Evolutionary conservation across 345 rosid species (phyloP), one percentile per base, ranked within the genome.

Genomic region (Populus davidiana): DNA sequence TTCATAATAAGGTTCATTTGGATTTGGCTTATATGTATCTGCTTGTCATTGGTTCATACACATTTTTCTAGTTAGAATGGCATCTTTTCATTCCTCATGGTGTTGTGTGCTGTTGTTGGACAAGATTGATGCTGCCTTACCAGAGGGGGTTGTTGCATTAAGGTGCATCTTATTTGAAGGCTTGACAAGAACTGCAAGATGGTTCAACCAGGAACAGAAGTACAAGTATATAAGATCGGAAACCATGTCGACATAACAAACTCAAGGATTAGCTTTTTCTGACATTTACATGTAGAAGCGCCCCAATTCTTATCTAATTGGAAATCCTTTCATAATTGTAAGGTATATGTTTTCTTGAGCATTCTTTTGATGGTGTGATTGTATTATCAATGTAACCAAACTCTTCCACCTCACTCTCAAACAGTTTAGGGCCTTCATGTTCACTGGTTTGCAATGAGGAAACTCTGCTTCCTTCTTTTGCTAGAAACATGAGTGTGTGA

Each of bases 221-320:
- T 92, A 94, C 88, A 92, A 94, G 87, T 97, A 91, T 75, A 80
- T 94, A 36, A 85, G 83, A 84, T 72, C 86, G 80, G 93, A 90
- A 71, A 87, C 88, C 9, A 38, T 91, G 75, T 87, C 84, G 18
- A 56, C 85, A 20, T 92, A 85, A 85, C 78, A 67, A 78, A 44
- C 14, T 18, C 21, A 54, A 31, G 56, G 9, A 11, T 68, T 20
- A 25, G 11, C 10, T 54, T 69, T 39, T 31, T 69, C 25, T 12
- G 43, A 17, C n/a, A 13, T 52, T 50, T 4, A 20, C 41, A 12
- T 38, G 31, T 9, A 63, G 31, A 21, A 63, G 67, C 36, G 23
- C 67, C 2, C 16, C 31, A 1, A 63, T n/a, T 13, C 67, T 25
- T 27, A 29, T 16, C 31, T 11, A 14, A 13, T 5, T 16, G 47